Base-by-base conservation (phyloP, 805 yeast species). In the Cyberlindnera euphorbiae region DNA sequence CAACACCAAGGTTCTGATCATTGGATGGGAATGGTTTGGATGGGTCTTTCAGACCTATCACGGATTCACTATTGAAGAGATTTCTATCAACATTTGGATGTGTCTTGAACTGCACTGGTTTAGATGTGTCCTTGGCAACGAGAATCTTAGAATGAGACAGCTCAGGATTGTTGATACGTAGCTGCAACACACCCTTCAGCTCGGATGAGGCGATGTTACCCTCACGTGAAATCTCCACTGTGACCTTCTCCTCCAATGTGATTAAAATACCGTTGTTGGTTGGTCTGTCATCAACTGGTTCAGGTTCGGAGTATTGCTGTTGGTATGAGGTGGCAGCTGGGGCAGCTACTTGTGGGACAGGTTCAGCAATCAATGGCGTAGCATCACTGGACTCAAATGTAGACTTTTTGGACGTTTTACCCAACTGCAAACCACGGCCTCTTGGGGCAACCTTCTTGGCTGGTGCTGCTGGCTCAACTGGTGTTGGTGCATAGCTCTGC, bases 81-180 rank as follows among this genome's bases (percentile, higher is more conserved):
- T 64, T 66, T 54, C 84, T 81, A 64, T 93, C 97, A 47, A 93
- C 94, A 58, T 90, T 89, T 45, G 98, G 98, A 67, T 93, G 96
- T 12, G 97, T 88, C 62, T 89, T 89, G 67, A 75, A 93, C 55
- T 82, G 88, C 30, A 78, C 45, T 65, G 76, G 60, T 26, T 67
- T 60, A 12, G 71, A 19, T 19, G 22, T 62, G 28, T 66, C 62
- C 28, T 78, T 69, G 28, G 66, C 59, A 46, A 89, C 64, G 43
- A 73, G 55, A 41, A 93, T 70, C 55, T 74, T 75, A 37, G 87
- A 74, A 48, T 72, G 73, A 11, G 94, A 78, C 46, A 80, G 69
- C 26, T 70, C 74, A n/a, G 82, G 67, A 52, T 88, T 75, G 58
- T 82, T 88, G 45, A 93, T 78, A 58, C 96, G 80, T 56, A 93